Percentiles rank a stretch among this genome's conserved stretches.
phyloP scores from a whole-genome alignment of 768 basidiomycete species.

The Porpolomopsis calyptriformis region DNA sequence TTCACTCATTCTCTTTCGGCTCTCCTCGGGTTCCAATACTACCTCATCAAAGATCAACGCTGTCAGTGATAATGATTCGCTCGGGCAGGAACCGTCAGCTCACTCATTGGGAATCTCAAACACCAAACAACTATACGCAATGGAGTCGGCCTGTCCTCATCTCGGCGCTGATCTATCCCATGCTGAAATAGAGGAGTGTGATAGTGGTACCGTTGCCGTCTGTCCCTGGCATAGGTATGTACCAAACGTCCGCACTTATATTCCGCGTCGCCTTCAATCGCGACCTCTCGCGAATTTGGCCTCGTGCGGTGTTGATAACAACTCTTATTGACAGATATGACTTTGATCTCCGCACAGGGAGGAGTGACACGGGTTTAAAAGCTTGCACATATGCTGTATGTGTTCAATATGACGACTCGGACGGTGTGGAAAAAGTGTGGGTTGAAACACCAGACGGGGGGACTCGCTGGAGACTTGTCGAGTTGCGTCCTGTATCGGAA shows the following conservation, averaged over 20 bases:
- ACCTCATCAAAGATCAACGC: too few species aligned
- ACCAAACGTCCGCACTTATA: too few species aligned
- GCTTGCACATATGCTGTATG: conserved; percentile 60
- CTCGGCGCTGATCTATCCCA: conserved; percentile 72
- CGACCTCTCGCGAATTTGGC: too few species aligned
- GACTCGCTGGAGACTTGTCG: conserved; percentile 51
- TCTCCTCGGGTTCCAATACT: conserved; percentile 16
- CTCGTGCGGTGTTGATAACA: too few species aligned
- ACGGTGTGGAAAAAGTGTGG: conserved; percentile 39
- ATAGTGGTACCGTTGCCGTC: conserved; percentile 48
- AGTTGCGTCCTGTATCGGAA: conserved; percentile 64
- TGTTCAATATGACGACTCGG: conserved; percentile 29
- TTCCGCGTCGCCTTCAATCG: too few species aligned
- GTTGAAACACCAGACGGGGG: conserved; percentile 48
- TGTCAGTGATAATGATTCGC: too few species aligned
- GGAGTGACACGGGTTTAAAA: conserved; percentile 56
- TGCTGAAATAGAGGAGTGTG: conserved; percentile 67
- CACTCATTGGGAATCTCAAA: too few species aligned
- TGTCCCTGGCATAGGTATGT: conserved; percentile 69
- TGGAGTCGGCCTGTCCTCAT: conserved; percentile 77
- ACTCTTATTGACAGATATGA: conserved; percentile 42
- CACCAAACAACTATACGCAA: conserved; percentile 51
- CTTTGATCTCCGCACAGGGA: conserved; percentile 59
- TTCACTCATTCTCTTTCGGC: conserved; percentile 54
- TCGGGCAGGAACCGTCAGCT: too few species aligned